Evolutionary conservation across 1,139 yeast species (phyloP).

Genomic region (Yamadazyma diospyri): DNA sequence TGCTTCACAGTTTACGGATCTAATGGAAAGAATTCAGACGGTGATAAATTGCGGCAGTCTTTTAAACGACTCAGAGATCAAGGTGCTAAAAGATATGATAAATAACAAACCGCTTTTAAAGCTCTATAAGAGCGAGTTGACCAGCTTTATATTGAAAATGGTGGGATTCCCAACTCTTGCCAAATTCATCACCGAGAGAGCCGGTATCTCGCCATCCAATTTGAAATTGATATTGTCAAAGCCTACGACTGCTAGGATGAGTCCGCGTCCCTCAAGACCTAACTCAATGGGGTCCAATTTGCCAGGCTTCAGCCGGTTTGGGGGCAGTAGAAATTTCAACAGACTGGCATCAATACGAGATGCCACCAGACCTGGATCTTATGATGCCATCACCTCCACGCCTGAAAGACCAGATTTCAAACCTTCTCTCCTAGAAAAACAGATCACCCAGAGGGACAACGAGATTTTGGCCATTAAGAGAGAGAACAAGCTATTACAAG

Average conservation of each 20-base stretch:
- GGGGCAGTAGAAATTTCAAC: not conserved
- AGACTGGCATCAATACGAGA: too few relatives aligned
- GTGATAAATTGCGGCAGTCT: conserved; percentile 17
- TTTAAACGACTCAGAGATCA: conserved; percentile 24
- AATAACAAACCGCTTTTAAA: conserved; percentile 25
- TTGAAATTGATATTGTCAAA: conserved; percentile 8
- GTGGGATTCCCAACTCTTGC: conserved; percentile 22
- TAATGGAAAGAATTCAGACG: conserved; percentile 27
- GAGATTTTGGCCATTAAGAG: conserved; percentile 10
- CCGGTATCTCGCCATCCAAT: conserved; percentile 17
- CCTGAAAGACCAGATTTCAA: too few relatives aligned
- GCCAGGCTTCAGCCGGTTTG: conserved; percentile 4
- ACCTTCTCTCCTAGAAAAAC: conserved; percentile 11
- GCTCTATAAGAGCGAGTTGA: conserved; percentile 25
- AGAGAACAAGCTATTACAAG: conserved; percentile 14
- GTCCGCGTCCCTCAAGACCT: conserved; percentile 1
- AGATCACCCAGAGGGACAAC: conserved; percentile 16
- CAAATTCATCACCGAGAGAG: conserved; percentile 24
- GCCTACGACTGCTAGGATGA: conserved; percentile 4
- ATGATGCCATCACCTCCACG: not conserved
- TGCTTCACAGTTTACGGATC: conserved; percentile 23
- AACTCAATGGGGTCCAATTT: conserved; percentile 3
- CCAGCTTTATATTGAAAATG: conserved; percentile 27
- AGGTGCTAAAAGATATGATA: conserved; percentile 24
- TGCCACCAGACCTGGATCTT: not conserved